Conservation (phyloP, 306 rosid genomes). For the Vigna angularis region DNA sequence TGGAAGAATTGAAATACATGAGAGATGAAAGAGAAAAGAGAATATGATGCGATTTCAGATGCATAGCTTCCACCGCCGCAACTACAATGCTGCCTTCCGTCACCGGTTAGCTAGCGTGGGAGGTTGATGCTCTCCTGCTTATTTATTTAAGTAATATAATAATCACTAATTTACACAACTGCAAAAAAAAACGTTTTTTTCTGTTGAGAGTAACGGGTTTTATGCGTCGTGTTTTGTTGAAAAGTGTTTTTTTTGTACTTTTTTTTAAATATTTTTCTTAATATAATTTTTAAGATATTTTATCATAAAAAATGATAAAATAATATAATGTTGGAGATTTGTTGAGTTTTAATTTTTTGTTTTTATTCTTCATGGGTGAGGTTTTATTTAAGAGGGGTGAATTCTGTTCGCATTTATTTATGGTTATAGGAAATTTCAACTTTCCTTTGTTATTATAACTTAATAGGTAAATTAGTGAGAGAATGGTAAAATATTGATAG, state of each 20-base stretch:
- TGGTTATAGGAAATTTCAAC: background rate
- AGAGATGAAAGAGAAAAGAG: constrained; percentile 47
- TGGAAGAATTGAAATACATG: background rate
- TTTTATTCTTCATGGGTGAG: background rate
- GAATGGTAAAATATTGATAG: too few relatives aligned
- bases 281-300: background rate
- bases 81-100: constrained; percentile 14
- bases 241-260: too few relatives aligned
- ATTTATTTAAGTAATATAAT: too few relatives aligned
- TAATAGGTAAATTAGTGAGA: too few relatives aligned
- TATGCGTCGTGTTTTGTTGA: too few relatives aligned
- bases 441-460: background rate
- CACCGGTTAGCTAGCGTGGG: constrained; percentile 22
- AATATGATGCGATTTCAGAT: constrained; percentile 41
- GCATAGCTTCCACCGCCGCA: constrained; percentile 57
- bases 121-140: background rate
- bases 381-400: background rate
- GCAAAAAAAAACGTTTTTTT: background rate
- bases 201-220: too few relatives aligned
- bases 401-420: background rate
- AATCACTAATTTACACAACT: background rate
- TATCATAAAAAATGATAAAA: too few relatives aligned
- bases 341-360: too few relatives aligned
- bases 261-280: too few relatives aligned
- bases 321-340: background rate